Conservation (phyloP, 2,329 filamentous ascomycete genomes). For the Chrysoporthe austroafricana region DNA sequence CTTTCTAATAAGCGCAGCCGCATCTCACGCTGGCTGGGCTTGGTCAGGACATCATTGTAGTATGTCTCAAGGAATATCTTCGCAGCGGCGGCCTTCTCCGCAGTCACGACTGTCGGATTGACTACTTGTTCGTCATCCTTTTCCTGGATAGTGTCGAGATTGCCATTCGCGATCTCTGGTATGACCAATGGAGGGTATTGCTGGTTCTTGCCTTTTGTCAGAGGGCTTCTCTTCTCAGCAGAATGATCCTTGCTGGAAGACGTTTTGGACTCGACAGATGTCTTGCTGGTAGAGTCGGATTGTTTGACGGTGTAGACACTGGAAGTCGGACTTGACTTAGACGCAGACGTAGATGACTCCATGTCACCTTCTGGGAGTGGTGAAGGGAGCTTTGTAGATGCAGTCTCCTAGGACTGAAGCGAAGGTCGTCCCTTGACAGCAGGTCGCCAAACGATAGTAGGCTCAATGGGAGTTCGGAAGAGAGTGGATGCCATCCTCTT, state of each 20-base stretch:
- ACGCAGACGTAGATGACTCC: slow-evolving; percentile 27
- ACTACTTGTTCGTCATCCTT: slow-evolving; percentile 33
- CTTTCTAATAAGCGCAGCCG: slow-evolving; percentile 66
- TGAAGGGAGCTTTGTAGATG: slow-evolving; percentile 29
- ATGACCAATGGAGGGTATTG: slow-evolving; percentile 17
- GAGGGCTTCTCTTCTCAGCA: slow-evolving; percentile 36
- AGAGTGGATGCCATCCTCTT: slow-evolving; percentile 46
- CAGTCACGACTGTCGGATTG: slow-evolving; percentile 56
- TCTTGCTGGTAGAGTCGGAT: slow-evolving; percentile 41
- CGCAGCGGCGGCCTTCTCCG: slow-evolving; percentile 77
- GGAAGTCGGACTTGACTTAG: slow-evolving; percentile 34
- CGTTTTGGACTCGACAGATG: slow-evolving; percentile 47
- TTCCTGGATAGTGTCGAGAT: slow-evolving; percentile 42
- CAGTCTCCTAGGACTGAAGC: slow-evolving; percentile 41
- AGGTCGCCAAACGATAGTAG: slow-evolving; percentile 48
- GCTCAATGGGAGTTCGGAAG: slow-evolving; percentile 43
- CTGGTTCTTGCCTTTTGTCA: slow-evolving; percentile 32
- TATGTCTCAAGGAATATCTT: slow-evolving; percentile 87
- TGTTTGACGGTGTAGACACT: slow-evolving; percentile 31
- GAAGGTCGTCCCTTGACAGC: slow-evolving; percentile 44
- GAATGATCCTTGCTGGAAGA: slow-evolving; percentile 37
- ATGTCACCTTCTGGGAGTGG: slow-evolving; percentile 14
- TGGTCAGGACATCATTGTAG: slow-evolving; percentile 71
- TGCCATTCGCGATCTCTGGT: slow-evolving; percentile 34
- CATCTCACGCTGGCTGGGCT: slow-evolving; percentile 60